Percentiles rank a stretch among this genome's conserved stretches.
Evolutionary conservation across 2,329 filamentous ascomycete genomes (phyloP).

Genomic region (Chrysoporthe deuterocubensis): DNA sequence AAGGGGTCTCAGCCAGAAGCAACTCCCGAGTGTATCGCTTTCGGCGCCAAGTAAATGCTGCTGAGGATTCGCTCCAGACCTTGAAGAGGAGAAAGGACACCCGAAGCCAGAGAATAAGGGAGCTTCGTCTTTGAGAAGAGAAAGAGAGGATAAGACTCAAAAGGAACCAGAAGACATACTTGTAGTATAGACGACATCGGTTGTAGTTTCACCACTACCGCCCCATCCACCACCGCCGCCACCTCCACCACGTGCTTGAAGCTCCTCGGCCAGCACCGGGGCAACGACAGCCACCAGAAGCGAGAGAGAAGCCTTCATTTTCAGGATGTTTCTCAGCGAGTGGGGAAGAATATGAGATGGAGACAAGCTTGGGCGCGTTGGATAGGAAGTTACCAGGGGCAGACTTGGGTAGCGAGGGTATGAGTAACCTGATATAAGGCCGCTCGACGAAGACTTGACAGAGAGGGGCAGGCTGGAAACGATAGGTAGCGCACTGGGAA

Average conservation of each 20-base stretch:
- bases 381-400: not conserved
- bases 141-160: not conserved
- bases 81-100: not conserved
- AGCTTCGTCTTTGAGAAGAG: not conserved
- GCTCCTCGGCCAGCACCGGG: slow-evolving; percentile 35
- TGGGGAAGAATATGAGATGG: slow-evolving; percentile 13
- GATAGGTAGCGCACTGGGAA: slow-evolving; percentile 23
- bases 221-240: slow-evolving; percentile 16
- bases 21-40: not conserved
- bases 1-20: too few relatives aligned
- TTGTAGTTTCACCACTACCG: slow-evolving; percentile 27
- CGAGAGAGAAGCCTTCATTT: slow-evolving; percentile 40
- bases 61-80: not conserved
- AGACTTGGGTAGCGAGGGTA: slow-evolving; percentile 31
- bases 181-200: slow-evolving; percentile 30
- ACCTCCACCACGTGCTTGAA: slow-evolving; percentile 23
- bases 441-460: slow-evolving; percentile 30
- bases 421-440: slow-evolving; percentile 38
- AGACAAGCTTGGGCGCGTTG: slow-evolving; percentile 6
- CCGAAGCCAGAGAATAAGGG: not conserved
- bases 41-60: not conserved
- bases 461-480: slow-evolving; percentile 31
- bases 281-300: slow-evolving; percentile 36
- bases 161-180: slow-evolving; percentile 15
- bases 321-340: slow-evolving; percentile 24